A percentile compares a stretch with the other conserved stretches of the same genome.
These are phyloP conservation scores for Russula brevipes DNA, from an alignment of 768 basidiomycete species.

Conservation along the genomic window DNA sequence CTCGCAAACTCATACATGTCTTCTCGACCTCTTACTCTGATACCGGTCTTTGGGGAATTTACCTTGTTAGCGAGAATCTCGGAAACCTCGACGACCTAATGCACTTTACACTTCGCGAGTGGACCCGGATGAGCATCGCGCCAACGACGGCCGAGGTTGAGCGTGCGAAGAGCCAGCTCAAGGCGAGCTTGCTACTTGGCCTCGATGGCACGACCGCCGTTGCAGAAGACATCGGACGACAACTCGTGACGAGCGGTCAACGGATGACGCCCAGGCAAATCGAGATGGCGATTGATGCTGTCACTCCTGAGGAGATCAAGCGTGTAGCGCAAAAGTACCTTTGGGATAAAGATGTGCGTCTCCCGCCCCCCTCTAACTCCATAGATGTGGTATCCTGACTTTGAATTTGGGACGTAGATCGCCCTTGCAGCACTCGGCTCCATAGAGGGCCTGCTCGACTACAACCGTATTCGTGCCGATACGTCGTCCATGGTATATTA, in stretches of 20 bases:
- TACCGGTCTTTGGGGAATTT: conserved; percentile 98
- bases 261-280: conserved; percentile 90
- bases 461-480: conserved; percentile 81
- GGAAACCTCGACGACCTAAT: conserved; percentile 88
- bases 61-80: conserved; percentile 92
- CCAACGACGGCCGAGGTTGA: conserved; percentile 70
- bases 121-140: conserved; percentile 89
- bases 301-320: conserved; percentile 84
- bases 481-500: conserved; percentile 79
- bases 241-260: conserved; percentile 89
- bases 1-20: conserved; percentile 99
- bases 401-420: conserved; percentile 41
- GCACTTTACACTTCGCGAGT: conserved; percentile 93
- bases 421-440: conserved; percentile 86
- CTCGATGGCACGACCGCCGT: conserved; percentile 95
- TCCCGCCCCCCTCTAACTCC: conserved; percentile 1
- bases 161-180: conserved; percentile 97
- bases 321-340: conserved; percentile 94
- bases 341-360: conserved; percentile 89
- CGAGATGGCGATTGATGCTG: conserved; percentile 86
- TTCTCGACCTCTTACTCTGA: conserved; percentile 99
- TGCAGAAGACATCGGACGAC: conserved; percentile 98
- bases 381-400: conserved; percentile 5
- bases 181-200: conserved; percentile 84
- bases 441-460: conserved; percentile 90